Evolutionary conservation across 257 asterid genomes (phyloP).

Genomic region (Solanum sparsipilum): DNA sequence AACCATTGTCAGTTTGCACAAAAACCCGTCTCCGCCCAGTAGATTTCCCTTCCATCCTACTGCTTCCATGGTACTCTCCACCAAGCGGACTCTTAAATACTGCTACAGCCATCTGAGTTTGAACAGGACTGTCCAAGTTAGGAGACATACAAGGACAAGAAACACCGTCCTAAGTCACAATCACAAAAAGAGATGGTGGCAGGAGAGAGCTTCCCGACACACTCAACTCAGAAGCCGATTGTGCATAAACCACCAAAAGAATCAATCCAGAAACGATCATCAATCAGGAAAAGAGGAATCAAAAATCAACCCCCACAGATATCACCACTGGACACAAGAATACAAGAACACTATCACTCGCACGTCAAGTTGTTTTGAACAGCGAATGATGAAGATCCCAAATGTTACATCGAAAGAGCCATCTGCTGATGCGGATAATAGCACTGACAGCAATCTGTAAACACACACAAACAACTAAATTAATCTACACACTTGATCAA

Average conservation of each 20-base stretch:
- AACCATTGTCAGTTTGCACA: slow-evolving; percentile 86
- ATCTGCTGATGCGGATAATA: slow-evolving; percentile 22
- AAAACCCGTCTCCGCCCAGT: slow-evolving; percentile 72
- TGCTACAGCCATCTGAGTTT: slow-evolving; percentile 95
- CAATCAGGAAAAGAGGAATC: slow-evolving; percentile 26
- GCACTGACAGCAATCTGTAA: slow-evolving; percentile 28
- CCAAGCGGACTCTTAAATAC: slow-evolving; percentile 62
- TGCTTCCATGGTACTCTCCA: slow-evolving; percentile 60
- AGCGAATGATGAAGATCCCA: slow-evolving; percentile 16
- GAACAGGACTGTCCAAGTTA: slow-evolving; percentile 79
- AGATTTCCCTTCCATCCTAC: slow-evolving; percentile 52
- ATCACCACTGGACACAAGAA: slow-evolving; percentile 2
- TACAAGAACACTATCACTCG: not conserved
- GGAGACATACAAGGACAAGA: slow-evolving; percentile 58
- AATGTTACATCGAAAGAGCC: slow-evolving; percentile 38
- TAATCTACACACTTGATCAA: not conserved
- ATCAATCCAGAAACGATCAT: slow-evolving; percentile 28
- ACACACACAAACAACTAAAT: not conserved
- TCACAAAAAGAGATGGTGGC: slow-evolving; percentile 48
- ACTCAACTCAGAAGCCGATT: slow-evolving; percentile 48
- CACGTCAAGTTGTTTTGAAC: slow-evolving; percentile 1
- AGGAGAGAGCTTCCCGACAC: slow-evolving; percentile 34
- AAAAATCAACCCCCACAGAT: not conserved
- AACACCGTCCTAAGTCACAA: slow-evolving; percentile 24
- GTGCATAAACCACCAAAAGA: slow-evolving; percentile 15